Evolutionary conservation across 2,329 filamentous ascomycete species (phyloP), one percentile per base, ranked within the genome.

Genomic region (Fusarium mexicanum): DNA sequence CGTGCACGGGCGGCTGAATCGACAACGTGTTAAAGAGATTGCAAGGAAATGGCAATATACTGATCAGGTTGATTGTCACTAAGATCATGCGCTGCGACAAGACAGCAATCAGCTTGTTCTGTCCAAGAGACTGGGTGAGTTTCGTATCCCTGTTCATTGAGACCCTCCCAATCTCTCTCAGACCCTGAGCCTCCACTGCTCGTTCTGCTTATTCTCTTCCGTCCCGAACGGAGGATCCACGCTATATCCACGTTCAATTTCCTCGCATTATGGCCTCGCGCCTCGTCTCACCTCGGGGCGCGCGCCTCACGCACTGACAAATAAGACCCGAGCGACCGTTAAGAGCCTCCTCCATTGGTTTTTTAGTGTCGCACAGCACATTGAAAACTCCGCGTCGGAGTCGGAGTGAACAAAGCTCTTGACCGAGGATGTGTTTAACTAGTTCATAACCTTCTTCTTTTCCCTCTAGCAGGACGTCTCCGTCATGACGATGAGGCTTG

Each of bases 121-220:
- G 22, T 40, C 61, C 51, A 71, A 65, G 40, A 47, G 41, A 60
- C 62, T 64, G 68, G 55, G 57, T 54, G 54, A 57, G 76, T 78
- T 78, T 74, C 71, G 66, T 31, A 76, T 61, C 76, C 76, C 63
- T 78, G 75, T 61, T 29, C 26, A 44, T 54, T 48, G 51, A 76
- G 73, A 69, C 69, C 66, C 76, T 74, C 72, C 67, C 62, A 77
- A 78, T 78, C 65, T 78, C 73, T 67, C 64, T 63, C 50, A 69
- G 63, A 62, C 74, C 76, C 70, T 74, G 69, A 62, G 40, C 50
- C 69, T 72, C 60, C 62, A 57, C 57, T 72, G 41, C 40, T 72
- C 35, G 46, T 64, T 60, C 47, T 74, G 71, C 54, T 61, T 70
- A 33, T 69, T 69, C 40, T 53, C 29, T 44, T 69, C 57, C 29